A percentile compares a stretch with the other conserved stretches of the same genome.
These are phyloP conservation scores for Gossypium schwendimanii DNA, from an alignment of 441 rosid species.

Conservation along the genomic window DNA sequence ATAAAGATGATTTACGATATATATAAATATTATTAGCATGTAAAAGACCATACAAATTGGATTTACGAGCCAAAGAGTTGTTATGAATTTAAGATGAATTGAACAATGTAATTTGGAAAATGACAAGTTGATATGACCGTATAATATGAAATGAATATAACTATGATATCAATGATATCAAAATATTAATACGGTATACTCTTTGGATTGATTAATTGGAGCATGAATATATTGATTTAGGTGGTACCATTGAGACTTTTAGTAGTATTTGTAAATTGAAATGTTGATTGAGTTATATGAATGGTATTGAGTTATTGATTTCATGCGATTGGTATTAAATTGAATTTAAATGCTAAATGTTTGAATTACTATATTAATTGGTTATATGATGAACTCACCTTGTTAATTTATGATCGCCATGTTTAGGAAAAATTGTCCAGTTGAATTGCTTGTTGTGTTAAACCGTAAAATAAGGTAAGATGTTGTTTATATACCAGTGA, in stretches of 20 bases:
- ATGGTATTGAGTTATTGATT: not conserved
- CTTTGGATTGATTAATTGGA: not conserved
- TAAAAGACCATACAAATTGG: not conserved
- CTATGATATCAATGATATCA: not conserved
- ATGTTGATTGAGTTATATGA: not conserved
- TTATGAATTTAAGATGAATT: not conserved
- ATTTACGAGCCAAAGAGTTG: not conserved
- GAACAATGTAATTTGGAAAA: not conserved
- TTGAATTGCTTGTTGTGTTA: not conserved
- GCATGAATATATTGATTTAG: not conserved
- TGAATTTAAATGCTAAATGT: not conserved
- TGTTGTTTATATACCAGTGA: not conserved
- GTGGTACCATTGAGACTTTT: not conserved
- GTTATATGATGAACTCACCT: not conserved
- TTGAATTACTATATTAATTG: too few species aligned
- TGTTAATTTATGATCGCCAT: not conserved
- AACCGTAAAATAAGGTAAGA: not conserved
- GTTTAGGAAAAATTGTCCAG: not conserved
- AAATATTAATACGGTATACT: too few species aligned
- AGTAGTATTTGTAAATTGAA: not conserved
- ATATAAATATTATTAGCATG: not conserved
- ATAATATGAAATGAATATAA: not conserved
- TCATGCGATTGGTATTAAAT: not conserved
- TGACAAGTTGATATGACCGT: not conserved
- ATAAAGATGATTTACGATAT: not conserved